Percentiles rank a stretch among this genome's conserved stretches.
Conservation (phyloP, 2,329 filamentous ascomycete genomes). For the Trichoderma arundinaceum region DNA sequence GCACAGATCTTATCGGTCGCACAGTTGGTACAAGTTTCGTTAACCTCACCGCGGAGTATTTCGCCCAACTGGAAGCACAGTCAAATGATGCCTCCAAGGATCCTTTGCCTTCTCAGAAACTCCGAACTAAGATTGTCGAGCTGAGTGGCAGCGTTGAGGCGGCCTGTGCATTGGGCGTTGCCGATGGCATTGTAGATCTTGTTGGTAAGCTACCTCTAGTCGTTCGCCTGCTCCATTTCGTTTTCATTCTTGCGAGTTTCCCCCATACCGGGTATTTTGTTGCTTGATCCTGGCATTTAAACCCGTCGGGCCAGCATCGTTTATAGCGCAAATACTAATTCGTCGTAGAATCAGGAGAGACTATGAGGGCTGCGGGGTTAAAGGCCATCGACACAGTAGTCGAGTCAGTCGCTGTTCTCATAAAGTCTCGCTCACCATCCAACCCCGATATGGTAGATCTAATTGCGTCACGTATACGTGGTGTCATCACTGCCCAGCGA, state of each 20-base stretch:
- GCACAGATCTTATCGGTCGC: slow-evolving; percentile 83
- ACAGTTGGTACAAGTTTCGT: slow-evolving; percentile 97
- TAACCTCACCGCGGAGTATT: slow-evolving; percentile 81
- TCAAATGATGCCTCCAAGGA: slow-evolving; percentile 38
- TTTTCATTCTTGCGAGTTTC: background rate
- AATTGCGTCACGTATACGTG: slow-evolving; percentile 84
- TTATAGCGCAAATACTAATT: background rate
- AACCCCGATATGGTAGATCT: slow-evolving; percentile 81
- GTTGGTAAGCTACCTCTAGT: slow-evolving; percentile 70
- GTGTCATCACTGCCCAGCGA: slow-evolving; percentile 93
- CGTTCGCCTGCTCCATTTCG: background rate
- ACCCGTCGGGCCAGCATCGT: background rate
- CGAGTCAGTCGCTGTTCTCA: slow-evolving; percentile 83
- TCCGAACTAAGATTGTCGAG: slow-evolving; percentile 89
- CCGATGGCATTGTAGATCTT: slow-evolving; percentile 95
- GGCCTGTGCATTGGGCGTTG: slow-evolving; percentile 91
- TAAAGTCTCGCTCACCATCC: slow-evolving; percentile 85
- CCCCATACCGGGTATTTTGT: too few species aligned
- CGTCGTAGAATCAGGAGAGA: slow-evolving; percentile 86
- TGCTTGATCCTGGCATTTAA: too few species aligned
- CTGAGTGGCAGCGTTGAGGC: slow-evolving; percentile 97
- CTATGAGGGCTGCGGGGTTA: slow-evolving; percentile 93
- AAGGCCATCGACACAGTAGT: slow-evolving; percentile 94
- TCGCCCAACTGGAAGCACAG: slow-evolving; percentile 73
- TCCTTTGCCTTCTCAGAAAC: slow-evolving; percentile 52